phyloP scores from a whole-genome alignment of 768 basidiomycete species.

The Pulveroboletus sp. region DNA sequence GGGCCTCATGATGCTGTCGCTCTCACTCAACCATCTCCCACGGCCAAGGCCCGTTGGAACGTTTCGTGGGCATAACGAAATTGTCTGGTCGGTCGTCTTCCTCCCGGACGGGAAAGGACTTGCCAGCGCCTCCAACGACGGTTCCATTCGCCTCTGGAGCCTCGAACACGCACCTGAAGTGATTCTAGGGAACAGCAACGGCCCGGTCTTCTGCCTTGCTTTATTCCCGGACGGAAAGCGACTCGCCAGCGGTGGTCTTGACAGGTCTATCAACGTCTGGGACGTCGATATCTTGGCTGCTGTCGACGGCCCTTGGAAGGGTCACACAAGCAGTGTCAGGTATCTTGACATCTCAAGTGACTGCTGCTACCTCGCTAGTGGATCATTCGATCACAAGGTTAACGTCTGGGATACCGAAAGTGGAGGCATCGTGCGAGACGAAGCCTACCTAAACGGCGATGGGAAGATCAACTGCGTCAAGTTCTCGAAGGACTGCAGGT shows the following conservation, averaged over 20 bases:
- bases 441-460: slow-evolving; percentile 21
- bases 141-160: slow-evolving; percentile 30
- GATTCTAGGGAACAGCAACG: slow-evolving; percentile 21
- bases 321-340: slow-evolving; percentile 26
- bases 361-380: slow-evolving; percentile 27
- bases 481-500: slow-evolving; percentile 19
- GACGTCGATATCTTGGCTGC: slow-evolving; percentile 20
- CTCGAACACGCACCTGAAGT: slow-evolving; percentile 24
- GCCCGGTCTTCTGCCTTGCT: slow-evolving; percentile 26
- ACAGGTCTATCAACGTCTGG: slow-evolving; percentile 31
- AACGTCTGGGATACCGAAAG: slow-evolving; percentile 30
- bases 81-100: slow-evolving; percentile 30
- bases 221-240: slow-evolving; percentile 26
- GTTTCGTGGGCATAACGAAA: slow-evolving; percentile 25
- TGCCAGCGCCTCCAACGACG: slow-evolving; percentile 29
- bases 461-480: slow-evolving; percentile 28
- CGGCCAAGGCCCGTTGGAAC: slow-evolving; percentile 21
- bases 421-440: slow-evolving; percentile 22
- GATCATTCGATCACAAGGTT: slow-evolving; percentile 31
- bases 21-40: slow-evolving; percentile 29
- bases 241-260: slow-evolving; percentile 29
- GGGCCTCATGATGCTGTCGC: slow-evolving; percentile 29
- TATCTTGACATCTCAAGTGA: slow-evolving; percentile 27
- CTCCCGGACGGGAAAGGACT: slow-evolving; percentile 23
- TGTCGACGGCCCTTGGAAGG: slow-evolving; percentile 22